Evolutionary conservation across 208 protist species (phyloP).

Genomic region (Balamuthia mandrillaris): DNA sequence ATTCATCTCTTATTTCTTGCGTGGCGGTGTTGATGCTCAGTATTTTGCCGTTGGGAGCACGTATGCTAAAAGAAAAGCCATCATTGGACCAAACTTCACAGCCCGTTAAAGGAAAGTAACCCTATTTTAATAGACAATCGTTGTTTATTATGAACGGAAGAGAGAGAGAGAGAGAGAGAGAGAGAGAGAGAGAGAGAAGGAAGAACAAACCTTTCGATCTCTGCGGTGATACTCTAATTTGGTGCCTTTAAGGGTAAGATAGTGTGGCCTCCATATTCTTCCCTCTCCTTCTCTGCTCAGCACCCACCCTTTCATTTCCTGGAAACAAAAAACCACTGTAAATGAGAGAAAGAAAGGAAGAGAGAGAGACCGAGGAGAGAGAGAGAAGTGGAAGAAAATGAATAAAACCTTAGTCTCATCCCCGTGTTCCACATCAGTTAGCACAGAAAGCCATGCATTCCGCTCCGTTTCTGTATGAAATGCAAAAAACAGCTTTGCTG

Average conservation of each 20-base stretch:
- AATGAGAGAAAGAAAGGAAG: too few species aligned
- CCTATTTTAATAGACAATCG: neutral
- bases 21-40: neutral
- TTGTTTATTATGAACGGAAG: neutral
- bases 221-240: constrained; percentile 8
- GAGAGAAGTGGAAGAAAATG: too few species aligned
- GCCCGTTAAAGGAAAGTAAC: neutral
- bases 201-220: neutral
- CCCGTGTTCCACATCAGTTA: too few species aligned
- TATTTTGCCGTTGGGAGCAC: neutral
- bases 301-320: constrained; percentile 15
- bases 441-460: too few species aligned
- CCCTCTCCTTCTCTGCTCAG: neutral
- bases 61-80: neutral
- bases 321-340: too few species aligned
- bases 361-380: too few species aligned
- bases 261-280: neutral
- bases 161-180: neutral
- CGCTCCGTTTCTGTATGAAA: too few species aligned
- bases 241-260: constrained; percentile 2
- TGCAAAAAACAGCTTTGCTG: too few species aligned
- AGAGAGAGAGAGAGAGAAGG: neutral
- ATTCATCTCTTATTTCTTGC: too few species aligned
- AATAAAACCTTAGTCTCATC: too few species aligned
- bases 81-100: neutral